phyloP scores from a whole-genome alignment of 495 filamentous ascomycete species.

The Penicillium verhagenii region DNA sequence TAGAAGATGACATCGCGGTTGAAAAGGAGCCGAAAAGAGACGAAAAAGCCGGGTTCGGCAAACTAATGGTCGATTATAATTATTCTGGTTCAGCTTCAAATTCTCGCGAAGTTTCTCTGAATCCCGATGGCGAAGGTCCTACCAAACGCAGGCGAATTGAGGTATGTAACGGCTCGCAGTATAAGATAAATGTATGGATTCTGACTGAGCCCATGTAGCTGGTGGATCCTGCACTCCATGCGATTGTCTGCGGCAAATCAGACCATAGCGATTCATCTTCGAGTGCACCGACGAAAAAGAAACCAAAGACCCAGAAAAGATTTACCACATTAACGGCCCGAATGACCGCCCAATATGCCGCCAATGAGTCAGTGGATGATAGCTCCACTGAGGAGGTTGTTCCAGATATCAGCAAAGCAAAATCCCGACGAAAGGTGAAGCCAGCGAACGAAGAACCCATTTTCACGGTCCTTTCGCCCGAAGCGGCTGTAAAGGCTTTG shows the following conservation, averaged over 20 bases:
- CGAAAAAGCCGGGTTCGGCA: slow-evolving; percentile 21
- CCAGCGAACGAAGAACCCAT: slow-evolving; percentile 32
- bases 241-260: slow-evolving; percentile 10
- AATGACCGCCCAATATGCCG: slow-evolving; percentile 72
- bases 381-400: slow-evolving; percentile 13
- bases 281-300: slow-evolving; percentile 26
- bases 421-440: slow-evolving; percentile 26
- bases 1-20: slow-evolving; percentile 5
- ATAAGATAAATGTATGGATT: background rate
- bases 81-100: slow-evolving; percentile 25
- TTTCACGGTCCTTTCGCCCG: slow-evolving; percentile 67
- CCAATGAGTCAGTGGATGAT: slow-evolving; percentile 12
- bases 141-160: slow-evolving; percentile 46
- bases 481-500: slow-evolving; percentile 65
- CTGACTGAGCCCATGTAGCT: slow-evolving; percentile 17
- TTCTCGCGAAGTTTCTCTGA: slow-evolving; percentile 6
- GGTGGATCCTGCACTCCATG: slow-evolving; percentile 26
- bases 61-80: slow-evolving; percentile 33
- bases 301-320: slow-evolving; percentile 66
- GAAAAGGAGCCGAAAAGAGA: slow-evolving; percentile 5
- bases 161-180: slow-evolving; percentile 29
- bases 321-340: slow-evolving; percentile 80
- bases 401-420: slow-evolving; percentile 25
- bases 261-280: background rate
- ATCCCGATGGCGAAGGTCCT: slow-evolving; percentile 22